A percentile compares a stretch with the other conserved stretches of the same genome.
phyloP scores from a whole-genome alignment of 1,284 basidiomycete genomes.

The Sporisorium exsertum region DNA sequence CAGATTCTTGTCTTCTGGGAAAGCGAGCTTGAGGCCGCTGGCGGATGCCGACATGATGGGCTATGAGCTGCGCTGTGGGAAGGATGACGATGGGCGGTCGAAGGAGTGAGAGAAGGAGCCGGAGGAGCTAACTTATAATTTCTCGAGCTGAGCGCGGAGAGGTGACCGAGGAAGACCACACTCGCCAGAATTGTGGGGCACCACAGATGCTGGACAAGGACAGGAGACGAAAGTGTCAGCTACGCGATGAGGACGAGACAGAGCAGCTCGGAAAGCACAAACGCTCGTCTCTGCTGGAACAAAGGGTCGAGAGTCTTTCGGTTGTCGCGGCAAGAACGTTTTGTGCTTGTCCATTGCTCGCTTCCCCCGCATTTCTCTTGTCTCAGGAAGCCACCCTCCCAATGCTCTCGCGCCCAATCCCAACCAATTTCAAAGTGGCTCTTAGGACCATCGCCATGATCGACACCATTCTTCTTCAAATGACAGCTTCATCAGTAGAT shows the following conservation, averaged over 20 bases:
- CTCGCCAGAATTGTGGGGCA: conserved; percentile 21
- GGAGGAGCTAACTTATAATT: conserved; percentile 2
- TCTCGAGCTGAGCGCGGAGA: neutral
- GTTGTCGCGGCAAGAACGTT: conserved; percentile 22
- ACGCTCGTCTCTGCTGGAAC: conserved; percentile 3
- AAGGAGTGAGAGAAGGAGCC: neutral
- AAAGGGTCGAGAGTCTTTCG: conserved; percentile 1
- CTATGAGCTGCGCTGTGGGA: neutral
- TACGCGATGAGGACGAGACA: neutral
- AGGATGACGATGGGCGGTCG: neutral
- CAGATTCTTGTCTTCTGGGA: conserved; percentile 41
- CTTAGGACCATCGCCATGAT: neutral
- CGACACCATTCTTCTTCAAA: neutral
- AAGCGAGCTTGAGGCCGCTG: conserved; percentile 31
- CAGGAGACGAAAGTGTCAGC: neutral
- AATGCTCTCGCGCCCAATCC: no score
- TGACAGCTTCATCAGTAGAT: no score
- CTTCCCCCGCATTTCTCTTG: neutral
- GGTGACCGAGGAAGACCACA: neutral
- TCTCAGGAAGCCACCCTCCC: no score
- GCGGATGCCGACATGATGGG: conserved; percentile 22
- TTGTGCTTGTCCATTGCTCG: no score
- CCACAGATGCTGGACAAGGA: conserved; percentile 8
- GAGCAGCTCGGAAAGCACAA: neutral
- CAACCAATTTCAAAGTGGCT: no score